These are phyloP conservation scores for Penicillium daleae DNA, from an alignment of 495 filamentous ascomycete genomes.

Conservation along the genomic window DNA sequence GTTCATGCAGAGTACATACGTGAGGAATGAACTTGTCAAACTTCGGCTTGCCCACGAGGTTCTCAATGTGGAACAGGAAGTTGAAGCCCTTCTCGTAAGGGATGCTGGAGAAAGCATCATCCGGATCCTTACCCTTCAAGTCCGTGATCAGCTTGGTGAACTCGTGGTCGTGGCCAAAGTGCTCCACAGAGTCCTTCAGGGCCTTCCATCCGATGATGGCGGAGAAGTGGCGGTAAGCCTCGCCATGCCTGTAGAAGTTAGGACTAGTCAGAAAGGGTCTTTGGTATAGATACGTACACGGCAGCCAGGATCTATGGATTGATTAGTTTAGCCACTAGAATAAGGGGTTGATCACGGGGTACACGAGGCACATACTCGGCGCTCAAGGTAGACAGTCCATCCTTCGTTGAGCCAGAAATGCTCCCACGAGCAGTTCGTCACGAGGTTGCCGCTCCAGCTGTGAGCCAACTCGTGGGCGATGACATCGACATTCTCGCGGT, in stretches of 20 bases:
- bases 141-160: slow-evolving; percentile 90
- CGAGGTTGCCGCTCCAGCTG: slow-evolving; percentile 92
- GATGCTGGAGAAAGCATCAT: slow-evolving; percentile 89
- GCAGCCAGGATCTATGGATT: slow-evolving; percentile 36
- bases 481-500: slow-evolving; percentile 92
- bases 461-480: slow-evolving; percentile 95
- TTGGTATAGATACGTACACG: slow-evolving; percentile 25
- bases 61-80: slow-evolving; percentile 84
- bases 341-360: background rate
- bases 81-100: slow-evolving; percentile 78
- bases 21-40: slow-evolving; percentile 95
- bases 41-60: slow-evolving; percentile 77
- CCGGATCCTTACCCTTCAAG: slow-evolving; percentile 88
- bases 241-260: slow-evolving; percentile 60
- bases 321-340: slow-evolving; percentile 11
- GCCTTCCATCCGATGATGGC: slow-evolving; percentile 74
- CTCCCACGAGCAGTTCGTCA: slow-evolving; percentile 90
- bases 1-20: slow-evolving; percentile 36
- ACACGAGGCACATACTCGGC: slow-evolving; percentile 55
- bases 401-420: slow-evolving; percentile 98
- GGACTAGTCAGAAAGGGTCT: background rate
- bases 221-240: slow-evolving; percentile 86
- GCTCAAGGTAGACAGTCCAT: slow-evolving; percentile 93
- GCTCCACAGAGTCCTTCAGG: slow-evolving; percentile 72
- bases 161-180: slow-evolving; percentile 79